Evolutionary conservation across 2,329 filamentous ascomycete species (phyloP), one percentile per base, ranked within the genome.

Genomic region (Geosmithia flava): DNA sequence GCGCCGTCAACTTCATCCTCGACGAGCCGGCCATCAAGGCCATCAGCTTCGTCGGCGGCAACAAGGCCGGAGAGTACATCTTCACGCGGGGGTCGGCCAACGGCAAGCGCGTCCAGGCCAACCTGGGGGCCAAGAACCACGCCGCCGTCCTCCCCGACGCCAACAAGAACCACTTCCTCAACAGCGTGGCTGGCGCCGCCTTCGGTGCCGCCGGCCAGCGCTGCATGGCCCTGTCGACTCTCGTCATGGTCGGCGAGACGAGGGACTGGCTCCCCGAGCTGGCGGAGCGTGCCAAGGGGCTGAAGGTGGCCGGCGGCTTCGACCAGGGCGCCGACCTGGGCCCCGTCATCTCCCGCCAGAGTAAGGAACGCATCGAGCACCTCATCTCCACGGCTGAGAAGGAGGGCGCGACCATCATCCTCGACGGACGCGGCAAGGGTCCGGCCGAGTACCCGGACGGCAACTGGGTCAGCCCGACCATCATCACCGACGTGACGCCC

Each of bases 61-160:
- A 93, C 74, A 86, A 87, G 73, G 87, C 87, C 7, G 87, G 87
- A 59, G 85, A 91, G 69, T 93, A 93, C 71, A 93, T 93, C 65
- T 93, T 81, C 68, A 67, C 72, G 48, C 80, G 85, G 49, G 87
- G 80, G 30, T 88, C 85, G 1, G 86, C 85, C 59, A 88, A 91
- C 59, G 87, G 87, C 60, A 93, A 93, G 76, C 83, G 87, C 58
- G 85, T 90, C 30, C 87, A 93, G 69, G 87, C 87, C 63, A 93
- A 93, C 68, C 69, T 93, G 52, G 87, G 87, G 41, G 87, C 87
- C 55, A 93, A 93, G 77, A 93, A 93, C 74, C 87, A 93, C 64
- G 86, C 86, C 27, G 84, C 85, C 47, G 81, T 93, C 29, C 76
- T 91, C 52, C 87, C 87, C 17, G 87, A 93, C 70, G 85, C 82